Conservation (phyloP, 805 yeast genomes). For the Jamesozyma hellenica region DNA sequence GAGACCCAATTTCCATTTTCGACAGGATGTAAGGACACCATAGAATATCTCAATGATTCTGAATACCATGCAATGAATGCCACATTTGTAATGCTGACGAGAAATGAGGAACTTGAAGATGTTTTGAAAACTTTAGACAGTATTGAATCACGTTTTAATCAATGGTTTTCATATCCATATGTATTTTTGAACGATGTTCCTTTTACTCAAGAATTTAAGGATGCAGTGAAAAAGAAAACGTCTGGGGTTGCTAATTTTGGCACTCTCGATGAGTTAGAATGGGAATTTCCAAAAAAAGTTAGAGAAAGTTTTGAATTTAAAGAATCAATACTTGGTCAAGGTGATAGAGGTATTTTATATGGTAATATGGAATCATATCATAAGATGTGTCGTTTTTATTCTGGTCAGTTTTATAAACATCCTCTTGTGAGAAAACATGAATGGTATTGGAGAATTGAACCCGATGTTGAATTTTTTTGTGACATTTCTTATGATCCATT, state of each 20-base stretch:
- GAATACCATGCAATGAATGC: slow-evolving; percentile 55
- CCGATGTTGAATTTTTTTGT: slow-evolving; percentile 82
- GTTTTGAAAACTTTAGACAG: slow-evolving; percentile 64
- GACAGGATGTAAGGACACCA: slow-evolving; percentile 48
- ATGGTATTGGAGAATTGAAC: slow-evolving; percentile 98
- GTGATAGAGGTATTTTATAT: slow-evolving; percentile 75
- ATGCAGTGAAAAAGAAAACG: slow-evolving; percentile 42
- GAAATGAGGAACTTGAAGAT: slow-evolving; percentile 70
- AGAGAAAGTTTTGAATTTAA: slow-evolving; percentile 58
- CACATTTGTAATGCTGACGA: slow-evolving; percentile 70
- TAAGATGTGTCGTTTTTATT: slow-evolving; percentile 86
- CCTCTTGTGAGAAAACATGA: slow-evolving; percentile 59
- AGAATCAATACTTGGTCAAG: slow-evolving; percentile 51
- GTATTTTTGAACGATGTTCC: slow-evolving; percentile 76
- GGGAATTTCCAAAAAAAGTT: slow-evolving; percentile 66
- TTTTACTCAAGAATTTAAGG: slow-evolving; percentile 56
- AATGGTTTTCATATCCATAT: slow-evolving; percentile 92
- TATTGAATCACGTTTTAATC: slow-evolving; percentile 80
- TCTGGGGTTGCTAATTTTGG: slow-evolving; percentile 67
- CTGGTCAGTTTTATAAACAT: slow-evolving; percentile 76
- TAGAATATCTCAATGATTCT: slow-evolving; percentile 20
- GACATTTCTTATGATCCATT: slow-evolving; percentile 91
- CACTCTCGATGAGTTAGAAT: slow-evolving; percentile 40
- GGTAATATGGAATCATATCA: slow-evolving; percentile 80
- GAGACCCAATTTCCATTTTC: slow-evolving; percentile 36